Base-by-base conservation (phyloP, 345 rosid species). In the Ailanthus altissimus region DNA sequence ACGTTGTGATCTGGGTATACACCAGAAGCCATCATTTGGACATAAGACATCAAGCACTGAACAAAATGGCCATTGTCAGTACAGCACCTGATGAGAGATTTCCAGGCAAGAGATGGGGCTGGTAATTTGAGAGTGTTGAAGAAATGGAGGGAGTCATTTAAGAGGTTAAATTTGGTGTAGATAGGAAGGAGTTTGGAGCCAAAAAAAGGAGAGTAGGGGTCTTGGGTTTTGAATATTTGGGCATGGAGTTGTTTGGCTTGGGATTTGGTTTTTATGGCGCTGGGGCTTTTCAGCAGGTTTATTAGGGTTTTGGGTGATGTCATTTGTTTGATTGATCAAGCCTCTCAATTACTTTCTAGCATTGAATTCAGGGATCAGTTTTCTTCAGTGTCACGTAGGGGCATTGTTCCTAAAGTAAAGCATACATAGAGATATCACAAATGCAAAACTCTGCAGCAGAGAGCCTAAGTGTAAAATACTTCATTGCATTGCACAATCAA, bases 171-270 rank as follows among this genome's bases (percentile, higher is more conserved):
- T 77, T 85, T 85, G 15, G 92, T 76, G 85, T 94, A 92, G 51
- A 90, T 38, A 74, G 90, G 90, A 81, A 94, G 88, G 67, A 92
- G 71, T 73, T 71, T 51, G 58, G 94, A 82, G 45, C 84, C 76
- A 14, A 75, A 60, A 40, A 82, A 63, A 26, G 84, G 81, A 1
- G 88, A 83, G 59, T 76, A 72, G 14, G 88, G 84, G 9, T 72
- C 68, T 13, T 75, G 73, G 59, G 83, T 79, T 85, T 87, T 88
- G 80, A 94, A 72, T 69, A 92, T 74, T 60, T 92, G 90, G 58
- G 92, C 94, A 78, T 92, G 97, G 59, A 91, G 84, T 81, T 91
- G 93, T 74, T 88, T 88, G 1, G 89, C 97, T 79, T 88, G 88
- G 72, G 26, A 70, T 57, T 77, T 83, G 66, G 93, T 77, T 73